Base-by-base conservation (phyloP, 2,329 filamentous ascomycete species). In the Pleomassaria siparia region DNA sequence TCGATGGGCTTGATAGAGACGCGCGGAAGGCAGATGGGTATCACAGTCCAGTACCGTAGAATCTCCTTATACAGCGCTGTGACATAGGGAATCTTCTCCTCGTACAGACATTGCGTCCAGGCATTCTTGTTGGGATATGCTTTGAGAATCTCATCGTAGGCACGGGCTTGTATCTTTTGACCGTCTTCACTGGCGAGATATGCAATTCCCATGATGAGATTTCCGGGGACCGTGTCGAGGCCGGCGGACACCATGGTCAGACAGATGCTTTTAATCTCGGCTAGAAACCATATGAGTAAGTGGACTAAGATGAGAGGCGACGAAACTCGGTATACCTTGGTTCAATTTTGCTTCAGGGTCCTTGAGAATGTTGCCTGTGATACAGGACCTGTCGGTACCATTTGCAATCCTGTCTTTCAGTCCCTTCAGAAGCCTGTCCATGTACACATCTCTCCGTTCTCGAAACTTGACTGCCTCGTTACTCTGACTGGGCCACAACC, bases 231-330 rank as follows among this genome's bases (percentile, higher is more conserved):
- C 0, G 89, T 94, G 64, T 94, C 89, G 13, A 92, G 80, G 15
- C 89, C 89, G 0, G 87, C 89, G 1, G 85, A 88, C 0, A 92
- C 86, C 82, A 92, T 91, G 20, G 87, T 90, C 20, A 94, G 72
- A 64, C 88, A 89, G 56, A 94, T 89, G 2, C 86, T 88, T 69
- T 87, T 89, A 41, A 91, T 78, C 67, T 91, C 89, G 11, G 82
- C 86, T 87, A 44, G 68, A 64, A 3, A 26, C 9, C 26, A 13
- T 43, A 40, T 40, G 12, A 40, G 24, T 16, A 44, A 12, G 8
- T 28, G 25, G 7, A 28, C 12, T 18, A 16, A 21, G 20, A 21
- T 8, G 6, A 18, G 4, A 30, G n/a, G 15, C n/a, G n/a, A 20
- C n/a, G 41, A 9, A 24, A 32, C 30, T 16, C n/a, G 33, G 29